A percentile compares a stretch with the other conserved stretches of the same genome.
Conservation (phyloP, 2,329 filamentous ascomycete species). For the Fusarium clavum region DNA sequence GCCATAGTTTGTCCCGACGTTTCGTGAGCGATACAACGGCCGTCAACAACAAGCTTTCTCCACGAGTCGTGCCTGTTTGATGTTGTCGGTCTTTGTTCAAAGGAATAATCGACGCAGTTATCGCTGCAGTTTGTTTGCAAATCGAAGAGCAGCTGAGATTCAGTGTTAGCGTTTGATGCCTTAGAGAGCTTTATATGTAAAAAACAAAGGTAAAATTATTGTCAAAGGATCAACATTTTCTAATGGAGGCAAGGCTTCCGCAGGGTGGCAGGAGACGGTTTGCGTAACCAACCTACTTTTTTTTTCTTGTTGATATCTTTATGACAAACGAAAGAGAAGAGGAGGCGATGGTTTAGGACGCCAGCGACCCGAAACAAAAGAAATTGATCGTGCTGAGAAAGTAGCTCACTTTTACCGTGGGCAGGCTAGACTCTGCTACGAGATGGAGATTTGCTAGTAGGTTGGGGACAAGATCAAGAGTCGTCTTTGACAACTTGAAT, state of each 20-base stretch:
- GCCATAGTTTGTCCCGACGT: slow-evolving; percentile 71
- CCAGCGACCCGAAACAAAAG: slow-evolving; percentile 64
- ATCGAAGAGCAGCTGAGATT: slow-evolving; percentile 24
- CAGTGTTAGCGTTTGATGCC: slow-evolving; percentile 23
- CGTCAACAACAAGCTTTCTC: slow-evolving; percentile 37
- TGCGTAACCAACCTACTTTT: slow-evolving; percentile 41
- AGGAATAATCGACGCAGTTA: slow-evolving; percentile 1
- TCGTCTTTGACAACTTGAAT: slow-evolving; percentile 50
- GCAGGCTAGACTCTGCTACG: slow-evolving; percentile 47
- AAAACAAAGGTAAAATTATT: neutral
- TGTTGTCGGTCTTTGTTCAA: slow-evolving; percentile 29
- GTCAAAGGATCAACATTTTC: neutral
- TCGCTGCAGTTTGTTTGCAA: slow-evolving; percentile 30
- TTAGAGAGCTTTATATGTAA: neutral
- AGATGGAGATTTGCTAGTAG: slow-evolving; percentile 29
- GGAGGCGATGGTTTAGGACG: slow-evolving; percentile 60
- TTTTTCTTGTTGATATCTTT: slow-evolving; percentile 41
- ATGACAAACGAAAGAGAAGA: slow-evolving; percentile 51
- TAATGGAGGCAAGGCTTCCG: neutral
- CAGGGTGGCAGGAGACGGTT: slow-evolving; percentile 3
- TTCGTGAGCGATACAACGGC: slow-evolving; percentile 13
- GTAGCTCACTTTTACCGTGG: slow-evolving; percentile 62
- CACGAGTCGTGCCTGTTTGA: slow-evolving; percentile 24
- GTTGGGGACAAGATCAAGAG: slow-evolving; percentile 47
- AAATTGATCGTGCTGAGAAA: slow-evolving; percentile 54